Base-by-base conservation (phyloP, 805 yeast species). In the Wickerhamomyces subpelliculosus region DNA sequence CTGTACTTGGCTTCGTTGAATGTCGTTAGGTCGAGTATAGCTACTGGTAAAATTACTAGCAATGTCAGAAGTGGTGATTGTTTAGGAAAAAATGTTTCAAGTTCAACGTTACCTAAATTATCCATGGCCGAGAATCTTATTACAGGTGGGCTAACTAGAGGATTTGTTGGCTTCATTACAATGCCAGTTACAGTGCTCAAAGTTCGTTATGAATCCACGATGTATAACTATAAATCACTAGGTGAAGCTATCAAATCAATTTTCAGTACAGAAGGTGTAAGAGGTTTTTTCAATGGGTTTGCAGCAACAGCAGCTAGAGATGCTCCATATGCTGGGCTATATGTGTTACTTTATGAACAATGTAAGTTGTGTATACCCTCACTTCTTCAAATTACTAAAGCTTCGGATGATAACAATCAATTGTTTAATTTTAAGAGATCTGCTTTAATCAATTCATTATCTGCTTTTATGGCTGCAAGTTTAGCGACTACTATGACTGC, bases 111-210 rank as follows among this genome's bases (percentile, higher is more conserved):
- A 38, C 97, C 97, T 4, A 79, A 75, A 53, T 68, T 93, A 27
- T 66, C 84, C 3, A 78, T 77, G 46, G 48, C 64, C 24, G 88
- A 80, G 42, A 93, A 93, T 55, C 61, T 89, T 36, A 37, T 74
- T 7, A 70, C 89, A 0, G 97, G 98, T 4, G 84, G 85, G 31
- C 49, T 79, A 3, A 80, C 94, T 1, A 67, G 98, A 40, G 87
- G 88, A 0, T 40, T 74, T 1, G 95, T 88, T 2, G 98, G 98
- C 2, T 72, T 80, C 45, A 44, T 85, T 8, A 86, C 96, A 6
- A 93, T 93, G 98, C 98, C 98, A 1, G 73, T 93, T 9, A 93
- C 98, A 0, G 78, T 93, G 4, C 61, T 93, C 22, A 93, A 93
- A 56, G 93, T 94, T 5, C 69, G 97, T 27, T 88, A 73, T 52